A percentile compares a stretch with the other conserved stretches of the same genome.
Conservation (phyloP, 139 green algal species). For the Chlorella sp. region DNA sequence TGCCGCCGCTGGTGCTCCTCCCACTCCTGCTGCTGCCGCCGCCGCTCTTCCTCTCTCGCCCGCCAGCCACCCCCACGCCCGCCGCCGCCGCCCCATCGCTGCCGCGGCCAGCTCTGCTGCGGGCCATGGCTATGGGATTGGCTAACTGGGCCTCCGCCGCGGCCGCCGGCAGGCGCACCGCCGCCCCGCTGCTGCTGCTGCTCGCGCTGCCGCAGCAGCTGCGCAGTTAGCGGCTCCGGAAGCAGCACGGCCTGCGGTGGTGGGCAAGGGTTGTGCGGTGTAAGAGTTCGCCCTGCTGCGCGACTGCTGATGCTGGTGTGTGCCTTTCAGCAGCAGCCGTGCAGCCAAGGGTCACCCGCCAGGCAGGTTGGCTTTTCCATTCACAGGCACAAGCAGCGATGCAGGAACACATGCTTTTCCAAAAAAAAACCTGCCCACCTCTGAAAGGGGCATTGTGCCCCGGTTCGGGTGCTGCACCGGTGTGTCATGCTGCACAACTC, state of each 20-base stretch:
- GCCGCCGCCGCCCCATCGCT: neutral
- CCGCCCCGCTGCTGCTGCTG: neutral
- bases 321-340: too few species aligned
- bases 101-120: neutral
- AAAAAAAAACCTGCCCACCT: neutral
- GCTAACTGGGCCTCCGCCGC: neutral
- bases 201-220: slow-evolving; percentile 22
- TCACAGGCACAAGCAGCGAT: too few species aligned
- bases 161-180: neutral
- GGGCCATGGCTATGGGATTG: neutral
- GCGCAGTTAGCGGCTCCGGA: slow-evolving; percentile 5
- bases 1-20: neutral
- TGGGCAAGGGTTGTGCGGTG: too few species aligned
- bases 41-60: neutral
- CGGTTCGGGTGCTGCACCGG: slow-evolving; percentile 2
- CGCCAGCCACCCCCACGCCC: neutral
- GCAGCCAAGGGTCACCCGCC: too few species aligned
- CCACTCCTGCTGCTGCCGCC: neutral
- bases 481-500: neutral
- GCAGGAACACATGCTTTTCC: too few species aligned
- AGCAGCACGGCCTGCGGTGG: slow-evolving; percentile 4
- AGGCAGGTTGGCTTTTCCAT: too few species aligned
- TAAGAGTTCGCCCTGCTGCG: too few species aligned
- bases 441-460: neutral
- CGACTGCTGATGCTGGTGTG: too few species aligned